Evolutionary conservation across 75 land plant genomes (phyloP).

Genomic region (Ceratopteris richardii): DNA sequence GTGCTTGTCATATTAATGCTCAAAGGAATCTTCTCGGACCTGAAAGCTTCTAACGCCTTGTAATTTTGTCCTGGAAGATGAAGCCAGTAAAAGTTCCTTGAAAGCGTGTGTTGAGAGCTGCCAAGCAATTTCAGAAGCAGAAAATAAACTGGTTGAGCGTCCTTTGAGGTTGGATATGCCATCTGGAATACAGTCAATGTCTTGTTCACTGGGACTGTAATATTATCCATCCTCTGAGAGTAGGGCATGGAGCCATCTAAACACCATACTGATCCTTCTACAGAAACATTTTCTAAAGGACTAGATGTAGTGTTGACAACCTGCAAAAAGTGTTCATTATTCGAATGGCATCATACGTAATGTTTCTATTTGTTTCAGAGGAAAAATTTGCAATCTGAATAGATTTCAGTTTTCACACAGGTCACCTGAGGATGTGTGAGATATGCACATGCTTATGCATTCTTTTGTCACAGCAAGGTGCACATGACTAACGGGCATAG

Average conservation of each 20-base stretch:
- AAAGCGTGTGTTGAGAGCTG: conserved; percentile 37
- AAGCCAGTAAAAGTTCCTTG: conserved; percentile 96
- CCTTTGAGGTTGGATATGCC: conserved; percentile 43
- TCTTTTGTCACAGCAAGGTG: too few species aligned
- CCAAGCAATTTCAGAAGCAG: conserved; percentile 70
- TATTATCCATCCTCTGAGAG: conserved; percentile 30
- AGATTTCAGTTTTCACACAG: too few species aligned
- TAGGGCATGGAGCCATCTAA: conserved; percentile 64
- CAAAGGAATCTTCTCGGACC: conserved; percentile 45
- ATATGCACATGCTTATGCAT: too few species aligned
- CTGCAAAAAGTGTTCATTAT: conserved; percentile 35
- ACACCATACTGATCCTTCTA: conserved; percentile 78
- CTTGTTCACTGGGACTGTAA: conserved; percentile 51
- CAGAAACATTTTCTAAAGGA: conserved; percentile 39
- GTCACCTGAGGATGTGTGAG: too few species aligned
- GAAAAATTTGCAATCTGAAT: too few species aligned
- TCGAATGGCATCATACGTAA: neutral
- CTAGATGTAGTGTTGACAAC: conserved; percentile 68
- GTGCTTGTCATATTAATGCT: conserved; percentile 11
- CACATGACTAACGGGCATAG: too few species aligned
- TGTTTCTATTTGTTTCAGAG: neutral
- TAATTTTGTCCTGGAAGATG: conserved; percentile 64
- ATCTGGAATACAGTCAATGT: conserved; percentile 38
- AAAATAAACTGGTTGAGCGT: conserved; percentile 70
- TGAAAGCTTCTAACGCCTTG: conserved; percentile 53